These are phyloP conservation scores for Martensiomyces pterosporus DNA, from an alignment of 192 early-diverging fungal species.

Conservation along the genomic window DNA sequence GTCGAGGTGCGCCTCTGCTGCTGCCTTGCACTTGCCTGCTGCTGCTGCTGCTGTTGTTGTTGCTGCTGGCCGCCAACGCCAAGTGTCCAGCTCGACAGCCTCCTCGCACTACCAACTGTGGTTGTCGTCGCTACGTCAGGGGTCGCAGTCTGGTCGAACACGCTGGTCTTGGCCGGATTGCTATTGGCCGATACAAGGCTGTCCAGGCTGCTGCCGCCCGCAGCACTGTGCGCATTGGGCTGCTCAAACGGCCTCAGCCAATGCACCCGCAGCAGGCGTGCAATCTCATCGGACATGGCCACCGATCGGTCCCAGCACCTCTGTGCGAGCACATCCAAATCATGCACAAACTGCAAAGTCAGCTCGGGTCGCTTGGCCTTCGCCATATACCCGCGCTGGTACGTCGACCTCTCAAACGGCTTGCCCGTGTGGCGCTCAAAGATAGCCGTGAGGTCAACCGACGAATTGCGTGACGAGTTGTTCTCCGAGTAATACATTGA, in stretches of 20 bases:
- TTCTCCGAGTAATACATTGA: background rate
- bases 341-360: constrained; percentile 18
- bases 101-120: background rate
- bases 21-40: background rate
- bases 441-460: constrained; percentile 16
- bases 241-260: constrained; percentile 33
- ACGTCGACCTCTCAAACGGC: constrained; percentile 18
- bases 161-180: no score
- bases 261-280: constrained; percentile 28
- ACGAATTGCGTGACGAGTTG: constrained; percentile 16
- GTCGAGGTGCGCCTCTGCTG: background rate
- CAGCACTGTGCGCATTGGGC: no score
- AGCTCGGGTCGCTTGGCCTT: constrained; percentile 25
- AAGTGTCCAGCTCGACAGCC: background rate
- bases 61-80: background rate
- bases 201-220: background rate
- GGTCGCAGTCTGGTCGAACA: no score
- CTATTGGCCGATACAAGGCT: background rate
- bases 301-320: constrained; percentile 37
- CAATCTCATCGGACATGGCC: constrained; percentile 32
- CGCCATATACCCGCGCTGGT: constrained; percentile 38
- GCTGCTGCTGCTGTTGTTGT: constrained; percentile 3
- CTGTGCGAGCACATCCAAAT: constrained; percentile 28
- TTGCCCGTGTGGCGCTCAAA: constrained; percentile 24
- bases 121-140: background rate